Conservation (phyloP, 192 early-diverging fungal species). For the Podila epicladia region DNA sequence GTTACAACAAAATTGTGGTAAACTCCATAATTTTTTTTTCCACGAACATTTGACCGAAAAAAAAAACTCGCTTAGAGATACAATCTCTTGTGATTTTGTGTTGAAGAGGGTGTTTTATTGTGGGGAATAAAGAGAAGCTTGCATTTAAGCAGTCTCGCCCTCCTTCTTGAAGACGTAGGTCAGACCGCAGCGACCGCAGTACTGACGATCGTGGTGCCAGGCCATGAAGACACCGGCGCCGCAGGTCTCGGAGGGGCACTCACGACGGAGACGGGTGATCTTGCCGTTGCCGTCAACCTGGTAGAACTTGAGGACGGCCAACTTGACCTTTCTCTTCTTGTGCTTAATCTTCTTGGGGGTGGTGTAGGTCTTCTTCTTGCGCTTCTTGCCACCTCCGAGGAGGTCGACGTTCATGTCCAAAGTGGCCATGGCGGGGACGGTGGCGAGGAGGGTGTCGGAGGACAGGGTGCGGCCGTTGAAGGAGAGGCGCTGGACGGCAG, state of each 20-base stretch:
- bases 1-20: not conserved
- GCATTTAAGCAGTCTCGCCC: slow-evolving; percentile 52
- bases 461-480: slow-evolving; percentile 58
- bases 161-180: slow-evolving; percentile 96
- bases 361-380: slow-evolving; percentile 99
- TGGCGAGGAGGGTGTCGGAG: slow-evolving; percentile 26
- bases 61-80: not conserved
- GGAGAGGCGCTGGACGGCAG: slow-evolving; percentile 58
- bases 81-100: not conserved
- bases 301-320: slow-evolving; percentile 99
- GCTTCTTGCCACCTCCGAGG: slow-evolving; percentile 95
- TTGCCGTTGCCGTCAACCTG: slow-evolving; percentile 98
- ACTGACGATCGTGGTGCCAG: slow-evolving; percentile 97
- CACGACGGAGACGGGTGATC: slow-evolving; percentile 98
- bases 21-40: not conserved
- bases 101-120: slow-evolving; percentile 35
- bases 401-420: slow-evolving; percentile 62
- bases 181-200: slow-evolving; percentile 97
- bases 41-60: not conserved
- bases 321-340: slow-evolving; percentile 99
- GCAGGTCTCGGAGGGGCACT: slow-evolving; percentile 96
- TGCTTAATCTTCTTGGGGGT: slow-evolving; percentile 99
- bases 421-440: slow-evolving; percentile 49
- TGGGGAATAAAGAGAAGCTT: slow-evolving; percentile 31
- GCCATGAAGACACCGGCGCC: slow-evolving; percentile 99